Percentiles rank a stretch among this genome's conserved stretches.
Evolutionary conservation across 441 rosid genomes (phyloP).

Genomic region (Populus hybrid): DNA sequence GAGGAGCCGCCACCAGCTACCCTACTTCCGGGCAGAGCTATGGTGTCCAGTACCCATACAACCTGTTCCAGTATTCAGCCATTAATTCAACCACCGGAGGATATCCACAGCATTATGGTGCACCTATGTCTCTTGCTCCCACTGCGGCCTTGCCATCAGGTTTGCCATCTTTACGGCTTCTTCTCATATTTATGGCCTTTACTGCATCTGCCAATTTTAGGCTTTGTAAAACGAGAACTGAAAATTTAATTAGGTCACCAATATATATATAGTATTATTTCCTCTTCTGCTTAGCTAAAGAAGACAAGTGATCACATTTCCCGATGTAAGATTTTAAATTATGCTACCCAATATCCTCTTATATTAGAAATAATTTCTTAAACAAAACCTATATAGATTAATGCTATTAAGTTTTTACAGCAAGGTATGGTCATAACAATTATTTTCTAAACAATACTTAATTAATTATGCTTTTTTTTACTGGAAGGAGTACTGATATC

Average conservation of each 20-base stretch:
- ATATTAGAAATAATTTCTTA: too few relatives aligned
- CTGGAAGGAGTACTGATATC: conserved; percentile 43
- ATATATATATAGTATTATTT: too few relatives aligned
- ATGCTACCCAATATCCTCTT: too few relatives aligned
- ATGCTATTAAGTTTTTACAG: too few relatives aligned
- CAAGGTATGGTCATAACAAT: neutral
- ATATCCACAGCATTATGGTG: conserved; percentile 64
- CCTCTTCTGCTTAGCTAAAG: too few relatives aligned
- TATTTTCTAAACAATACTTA: neutral
- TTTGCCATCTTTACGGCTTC: conserved; percentile 10
- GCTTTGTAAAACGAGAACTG: too few relatives aligned
- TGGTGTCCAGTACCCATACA: conserved; percentile 67
- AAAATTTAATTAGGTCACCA: too few relatives aligned
- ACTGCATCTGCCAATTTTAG: too few relatives aligned
- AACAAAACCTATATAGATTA: too few relatives aligned
- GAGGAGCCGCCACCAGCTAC: conserved; percentile 49
- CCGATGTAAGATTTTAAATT: too few relatives aligned
- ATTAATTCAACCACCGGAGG: conserved; percentile 50
- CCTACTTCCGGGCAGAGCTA: conserved; percentile 52
- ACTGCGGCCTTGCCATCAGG: conserved; percentile 83
- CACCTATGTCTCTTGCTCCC: conserved; percentile 80
- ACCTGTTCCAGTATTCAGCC: conserved; percentile 67
- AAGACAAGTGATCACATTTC: too few relatives aligned
- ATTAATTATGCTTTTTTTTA: neutral
- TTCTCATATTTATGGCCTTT: neutral